Conservation (phyloP, 176 grass and related monocot genomes). For the Triticum monococcum region DNA sequence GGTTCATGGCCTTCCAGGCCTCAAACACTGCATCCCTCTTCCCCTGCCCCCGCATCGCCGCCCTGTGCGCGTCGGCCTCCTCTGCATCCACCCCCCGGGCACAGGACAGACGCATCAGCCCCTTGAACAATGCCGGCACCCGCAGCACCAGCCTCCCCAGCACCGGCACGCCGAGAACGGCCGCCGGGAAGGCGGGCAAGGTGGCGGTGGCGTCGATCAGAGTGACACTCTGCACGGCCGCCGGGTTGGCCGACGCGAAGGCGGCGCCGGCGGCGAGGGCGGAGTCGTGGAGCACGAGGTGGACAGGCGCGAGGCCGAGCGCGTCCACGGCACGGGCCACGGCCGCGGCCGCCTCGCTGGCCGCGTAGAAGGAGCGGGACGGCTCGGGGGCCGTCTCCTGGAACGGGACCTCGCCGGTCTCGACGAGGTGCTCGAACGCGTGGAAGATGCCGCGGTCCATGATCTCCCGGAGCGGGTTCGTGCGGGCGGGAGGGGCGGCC, state of each 20-base stretch:
- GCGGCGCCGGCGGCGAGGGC: slow-evolving; percentile 48
- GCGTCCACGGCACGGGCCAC: slow-evolving; percentile 46
- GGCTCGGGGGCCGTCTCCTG: slow-evolving; percentile 34
- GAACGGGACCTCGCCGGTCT: slow-evolving; percentile 70
- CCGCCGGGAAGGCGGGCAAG: slow-evolving; percentile 67
- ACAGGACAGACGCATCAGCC: slow-evolving; percentile 69
- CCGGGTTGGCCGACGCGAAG: slow-evolving; percentile 49
- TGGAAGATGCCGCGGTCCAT: slow-evolving; percentile 67
- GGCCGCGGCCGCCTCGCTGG: slow-evolving; percentile 38
- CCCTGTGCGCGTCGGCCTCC: slow-evolving; percentile 48
- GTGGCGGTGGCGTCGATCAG: slow-evolving; percentile 51
- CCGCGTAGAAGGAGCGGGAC: slow-evolving; percentile 32
- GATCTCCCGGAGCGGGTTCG: slow-evolving; percentile 48
- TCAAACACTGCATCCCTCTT: slow-evolving; percentile 42
- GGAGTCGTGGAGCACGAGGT: slow-evolving; percentile 83
- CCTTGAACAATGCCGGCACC: slow-evolving; percentile 41
- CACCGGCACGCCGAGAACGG: slow-evolving; percentile 51
- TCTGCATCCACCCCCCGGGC: slow-evolving; percentile 34
- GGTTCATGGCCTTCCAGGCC: slow-evolving; percentile 63
- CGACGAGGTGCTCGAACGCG: slow-evolving; percentile 80
- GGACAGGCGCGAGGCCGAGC: slow-evolving; percentile 52
- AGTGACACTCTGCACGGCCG: slow-evolving; percentile 50
- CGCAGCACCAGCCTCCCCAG: slow-evolving; percentile 23
- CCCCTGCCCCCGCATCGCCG: slow-evolving; percentile 47
- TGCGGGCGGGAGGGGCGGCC: background rate